Percentiles rank a stretch among this genome's conserved stretches.
phyloP scores from a whole-genome alignment of 805 yeast genomes.

The Lachancea thermotolerans region DNA sequence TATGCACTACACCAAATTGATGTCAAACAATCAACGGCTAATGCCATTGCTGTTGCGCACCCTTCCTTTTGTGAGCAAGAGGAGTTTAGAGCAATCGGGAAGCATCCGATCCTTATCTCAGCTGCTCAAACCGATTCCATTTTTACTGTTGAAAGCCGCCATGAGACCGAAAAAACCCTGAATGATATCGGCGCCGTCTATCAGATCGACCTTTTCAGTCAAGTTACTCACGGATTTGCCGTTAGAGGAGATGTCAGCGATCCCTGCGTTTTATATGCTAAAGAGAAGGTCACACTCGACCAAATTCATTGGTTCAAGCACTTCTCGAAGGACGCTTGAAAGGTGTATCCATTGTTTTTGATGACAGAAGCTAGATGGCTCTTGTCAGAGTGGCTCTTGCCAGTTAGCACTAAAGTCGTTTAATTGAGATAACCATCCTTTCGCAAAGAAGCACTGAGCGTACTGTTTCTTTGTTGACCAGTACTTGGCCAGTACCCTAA shows the following conservation, averaged over 20 bases:
- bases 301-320: constrained; percentile 30
- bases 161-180: constrained; percentile 51
- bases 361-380: too few relatives aligned
- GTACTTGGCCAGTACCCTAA: too few relatives aligned
- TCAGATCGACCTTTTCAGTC: constrained; percentile 55
- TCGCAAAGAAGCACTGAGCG: too few relatives aligned
- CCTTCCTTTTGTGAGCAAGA: constrained; percentile 68
- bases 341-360: too few relatives aligned
- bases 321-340: neutral
- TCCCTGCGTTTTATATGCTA: constrained; percentile 54
- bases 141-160: constrained; percentile 61
- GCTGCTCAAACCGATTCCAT: constrained; percentile 66
- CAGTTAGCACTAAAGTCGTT: too few relatives aligned
- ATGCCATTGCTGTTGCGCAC: constrained; percentile 73
- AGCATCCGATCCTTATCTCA: constrained; percentile 56
- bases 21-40: constrained; percentile 34
- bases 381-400: too few relatives aligned
- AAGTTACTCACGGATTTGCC: constrained; percentile 71
- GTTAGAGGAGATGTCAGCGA: constrained; percentile 62
- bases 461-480: too few relatives aligned
- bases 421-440: too few relatives aligned
- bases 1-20: constrained; percentile 46
- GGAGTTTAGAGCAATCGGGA: constrained; percentile 49
- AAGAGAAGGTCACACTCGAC: constrained; percentile 50
- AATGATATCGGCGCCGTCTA: constrained; percentile 47